A percentile compares a stretch with the other conserved stretches of the same genome.
Conservation (phyloP, 2,329 filamentous ascomycete species). For the Zasmidium cellare region DNA sequence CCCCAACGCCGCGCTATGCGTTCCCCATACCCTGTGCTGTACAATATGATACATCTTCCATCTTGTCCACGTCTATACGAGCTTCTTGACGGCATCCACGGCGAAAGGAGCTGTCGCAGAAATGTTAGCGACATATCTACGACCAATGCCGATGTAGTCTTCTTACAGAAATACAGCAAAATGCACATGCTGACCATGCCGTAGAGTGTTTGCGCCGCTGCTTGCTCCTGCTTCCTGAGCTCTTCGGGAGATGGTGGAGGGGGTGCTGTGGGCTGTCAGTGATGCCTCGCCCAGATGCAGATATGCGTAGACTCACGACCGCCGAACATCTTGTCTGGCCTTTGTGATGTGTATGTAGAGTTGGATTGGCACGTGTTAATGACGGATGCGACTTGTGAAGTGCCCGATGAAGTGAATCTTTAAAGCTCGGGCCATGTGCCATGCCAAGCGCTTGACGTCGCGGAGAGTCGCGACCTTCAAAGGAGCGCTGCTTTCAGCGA, state of each 20-base stretch:
- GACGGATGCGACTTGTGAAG: not conserved
- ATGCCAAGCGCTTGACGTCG: not conserved
- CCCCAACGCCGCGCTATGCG: not conserved
- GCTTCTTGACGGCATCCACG: constrained; percentile 55
- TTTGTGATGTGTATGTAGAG: not conserved
- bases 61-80: constrained; percentile 36
- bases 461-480: not conserved
- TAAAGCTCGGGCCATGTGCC: not conserved
- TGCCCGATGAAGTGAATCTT: constrained; percentile 8
- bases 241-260: constrained; percentile 70
- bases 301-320: constrained; percentile 21
- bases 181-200: constrained; percentile 65
- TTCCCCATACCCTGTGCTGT: constrained; percentile 1
- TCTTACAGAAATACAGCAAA: constrained; percentile 75
- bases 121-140: not conserved
- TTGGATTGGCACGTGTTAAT: constrained; percentile 2
- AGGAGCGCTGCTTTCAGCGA: constrained; percentile 4
- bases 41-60: constrained; percentile 20
- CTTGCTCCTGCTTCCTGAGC: constrained; percentile 65
- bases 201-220: constrained; percentile 68
- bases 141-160: too few species aligned
- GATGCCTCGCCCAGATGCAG: not conserved
- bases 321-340: constrained; percentile 28
- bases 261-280: constrained; percentile 54
- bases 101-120: constrained; percentile 53